Evolutionary conservation across 139 green algal species (phyloP), one percentile per base, ranked within the genome.

Genomic region (Chlamydomonas sp.): DNA sequence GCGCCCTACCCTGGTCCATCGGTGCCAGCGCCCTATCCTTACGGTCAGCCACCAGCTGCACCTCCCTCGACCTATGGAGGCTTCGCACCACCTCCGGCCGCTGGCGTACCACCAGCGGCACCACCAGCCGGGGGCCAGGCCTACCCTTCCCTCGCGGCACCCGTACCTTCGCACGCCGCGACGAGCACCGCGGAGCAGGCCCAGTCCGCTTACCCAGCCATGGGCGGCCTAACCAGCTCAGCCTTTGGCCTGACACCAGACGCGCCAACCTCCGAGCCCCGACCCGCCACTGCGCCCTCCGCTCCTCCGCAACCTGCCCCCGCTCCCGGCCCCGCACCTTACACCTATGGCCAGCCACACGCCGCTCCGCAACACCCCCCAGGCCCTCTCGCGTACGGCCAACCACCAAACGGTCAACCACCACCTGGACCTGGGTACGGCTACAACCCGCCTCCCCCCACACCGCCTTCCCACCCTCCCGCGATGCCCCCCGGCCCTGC

Each of bases 301-400:
- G 78, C 49, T 63, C 78, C 62, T 1, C 62, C 16, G 17, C 63
- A 64, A 14, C 60, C 60, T 7, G 63, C 63, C 4, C 71, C 71
- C 20, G 63, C 72, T 4, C 69, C 61, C 5, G 71, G n/a, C 4
- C 17, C 49, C 1, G 49, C 72, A 4, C 31, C 83, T 0, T 81
- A 73, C 73, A 74, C 83, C 0, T 87, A 87, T 63, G 83, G 81
- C 69, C 81, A 86, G 68, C 67, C 67, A 31, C 5, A 20, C 7
- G 63, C 63, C 2, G 9, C 18, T 20, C 12, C 77, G 10, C 60
- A 58, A 15, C 77, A 10, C 57, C 69, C 66, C 66, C 66, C 66
- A 71, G 10, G 31, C 31, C 31, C 31, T 49, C 31, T 49, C 31
- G 31, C 31, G 31, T 49, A 49, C 31, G 31, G 31, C 31, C 31